Base-by-base conservation (phyloP, 331 rosid genomes). In the Arachis monticola region DNA sequence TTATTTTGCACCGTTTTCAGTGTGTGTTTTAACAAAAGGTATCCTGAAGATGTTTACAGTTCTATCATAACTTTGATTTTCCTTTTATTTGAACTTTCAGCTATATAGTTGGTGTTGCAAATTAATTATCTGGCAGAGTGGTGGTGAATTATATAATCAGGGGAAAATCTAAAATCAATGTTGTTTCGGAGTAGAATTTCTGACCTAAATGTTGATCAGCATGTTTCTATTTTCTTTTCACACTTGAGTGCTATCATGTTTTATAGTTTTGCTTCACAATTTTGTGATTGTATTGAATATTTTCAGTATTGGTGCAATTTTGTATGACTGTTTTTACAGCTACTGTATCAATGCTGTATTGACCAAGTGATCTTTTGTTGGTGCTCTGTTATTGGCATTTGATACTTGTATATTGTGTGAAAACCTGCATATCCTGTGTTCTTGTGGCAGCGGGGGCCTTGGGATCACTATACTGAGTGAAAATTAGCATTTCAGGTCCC, bases 341-440 rank as follows among this genome's bases (percentile, higher is more conserved):
- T 42, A 42, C 32, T 63, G 65, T 60, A 60, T 10, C 10, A 58
- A 50, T 51, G 55, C n/a, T 51, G 40, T 69, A 51, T 51, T 35
- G 4, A 47, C 73, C 12, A 52, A 48, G 9, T 53, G 38, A 22
- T 72, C 41, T 38, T 14, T 55, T 5, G 7, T 61, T 11, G 47
- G 3, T 61, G 46, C 12, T 68, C 10, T 14, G 27, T 10, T 56
- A 41, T 27, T 72, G 40, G 61, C 32, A 17, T 41, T 60, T 30
- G 75, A 62, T 69, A 9, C 12, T 41, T 78, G 38, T 31, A 22
- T 51, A 1, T 59, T 58, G 63, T 79, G 45, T 67, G 75, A 66
- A 51, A 11, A 31, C n/a, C 14, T 51, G 67, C 41, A 42, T 44
- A 14, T 81, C 47, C 55, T 64, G 13, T 31, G 32, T 60, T 22